A percentile compares a stretch with the other conserved stretches of the same genome.
These are phyloP conservation scores for Trametes cinnabarina DNA, from an alignment of 768 basidiomycete species.

Conservation along the genomic window DNA sequence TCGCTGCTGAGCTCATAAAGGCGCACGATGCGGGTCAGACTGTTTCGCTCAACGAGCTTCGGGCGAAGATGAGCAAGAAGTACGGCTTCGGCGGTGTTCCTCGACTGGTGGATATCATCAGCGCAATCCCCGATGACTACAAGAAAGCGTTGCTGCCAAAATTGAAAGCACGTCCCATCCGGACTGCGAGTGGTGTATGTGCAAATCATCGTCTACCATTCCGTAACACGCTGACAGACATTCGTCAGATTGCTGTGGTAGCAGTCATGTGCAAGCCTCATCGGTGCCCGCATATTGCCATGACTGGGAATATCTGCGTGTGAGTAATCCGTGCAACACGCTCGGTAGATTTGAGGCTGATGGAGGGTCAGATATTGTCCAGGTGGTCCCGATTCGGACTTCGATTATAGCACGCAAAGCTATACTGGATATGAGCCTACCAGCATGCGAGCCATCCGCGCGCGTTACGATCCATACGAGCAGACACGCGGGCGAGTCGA, in stretches of 20 bases:
- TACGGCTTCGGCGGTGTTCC: slow-evolving; percentile 84
- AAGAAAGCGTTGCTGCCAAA: slow-evolving; percentile 89
- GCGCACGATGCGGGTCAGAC: slow-evolving; percentile 75
- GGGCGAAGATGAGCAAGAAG: slow-evolving; percentile 88
- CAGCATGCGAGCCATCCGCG: slow-evolving; percentile 98
- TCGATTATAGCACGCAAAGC: slow-evolving; percentile 98
- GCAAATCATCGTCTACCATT: neutral
- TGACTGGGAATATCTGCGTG: slow-evolving; percentile 99
- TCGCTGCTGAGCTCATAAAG: slow-evolving; percentile 90
- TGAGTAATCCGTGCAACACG: slow-evolving; percentile 37
- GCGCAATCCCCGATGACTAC: slow-evolving; percentile 96
- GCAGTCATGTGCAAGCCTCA: slow-evolving; percentile 99
- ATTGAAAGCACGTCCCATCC: slow-evolving; percentile 88
- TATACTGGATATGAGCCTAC: slow-evolving; percentile 96
- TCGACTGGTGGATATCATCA: slow-evolving; percentile 94
- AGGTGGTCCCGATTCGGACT: slow-evolving; percentile 98
- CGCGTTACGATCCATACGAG: slow-evolving; percentile 95
- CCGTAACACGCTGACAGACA: slow-evolving; percentile 6
- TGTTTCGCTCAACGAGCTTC: slow-evolving; percentile 85
- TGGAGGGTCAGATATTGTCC: slow-evolving; percentile 77
- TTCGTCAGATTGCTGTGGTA: slow-evolving; percentile 86
- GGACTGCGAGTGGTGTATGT: slow-evolving; percentile 93
- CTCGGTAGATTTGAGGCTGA: neutral
- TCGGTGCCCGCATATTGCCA: slow-evolving; percentile 98
- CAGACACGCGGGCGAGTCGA: slow-evolving; percentile 95